Percentiles rank a stretch among this genome's conserved stretches.
Evolutionary conservation across 2,329 filamentous ascomycete species (phyloP).

Genomic region (Huntiella bhutanensis): DNA sequence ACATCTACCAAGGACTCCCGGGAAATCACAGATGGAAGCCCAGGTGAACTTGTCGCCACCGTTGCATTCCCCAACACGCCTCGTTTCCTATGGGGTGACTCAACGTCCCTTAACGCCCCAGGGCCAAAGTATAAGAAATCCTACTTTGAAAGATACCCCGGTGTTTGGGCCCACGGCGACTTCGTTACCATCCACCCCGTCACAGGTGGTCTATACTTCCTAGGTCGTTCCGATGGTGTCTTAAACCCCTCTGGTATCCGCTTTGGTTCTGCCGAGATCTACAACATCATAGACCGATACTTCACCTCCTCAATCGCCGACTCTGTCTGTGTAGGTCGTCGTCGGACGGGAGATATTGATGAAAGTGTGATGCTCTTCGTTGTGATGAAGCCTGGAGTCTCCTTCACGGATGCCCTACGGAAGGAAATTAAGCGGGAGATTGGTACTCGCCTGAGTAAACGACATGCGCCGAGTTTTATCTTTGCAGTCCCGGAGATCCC

Average conservation of each 20-base stretch:
- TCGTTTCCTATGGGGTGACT: slow-evolving; percentile 43
- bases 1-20: slow-evolving; percentile 13
- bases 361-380: slow-evolving; percentile 37
- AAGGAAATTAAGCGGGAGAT: slow-evolving; percentile 45
- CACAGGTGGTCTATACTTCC: slow-evolving; percentile 45
- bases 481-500: slow-evolving; percentile 71
- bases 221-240: slow-evolving; percentile 59
- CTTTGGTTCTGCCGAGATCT: slow-evolving; percentile 67
- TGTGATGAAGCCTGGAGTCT: slow-evolving; percentile 35
- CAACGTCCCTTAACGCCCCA: slow-evolving; percentile 16
- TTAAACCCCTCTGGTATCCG: slow-evolving; percentile 62
- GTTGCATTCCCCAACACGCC: slow-evolving; percentile 60
- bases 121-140: slow-evolving; percentile 39
- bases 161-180: slow-evolving; percentile 70
- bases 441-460: slow-evolving; percentile 42
- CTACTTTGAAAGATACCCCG: slow-evolving; percentile 42
- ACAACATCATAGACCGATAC: slow-evolving; percentile 47
- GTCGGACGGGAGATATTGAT: slow-evolving; percentile 36
- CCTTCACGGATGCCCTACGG: slow-evolving; percentile 36
- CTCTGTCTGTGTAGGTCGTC: slow-evolving; percentile 63
- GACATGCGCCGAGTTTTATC: slow-evolving; percentile 61
- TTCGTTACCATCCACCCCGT: slow-evolving; percentile 51
- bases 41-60: slow-evolving; percentile 58
- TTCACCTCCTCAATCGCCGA: slow-evolving; percentile 48
- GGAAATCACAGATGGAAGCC: slow-evolving; percentile 34